Evolutionary conservation across 495 filamentous ascomycete species (phyloP).

Genomic region (Lasiosphaeria hispida): DNA sequence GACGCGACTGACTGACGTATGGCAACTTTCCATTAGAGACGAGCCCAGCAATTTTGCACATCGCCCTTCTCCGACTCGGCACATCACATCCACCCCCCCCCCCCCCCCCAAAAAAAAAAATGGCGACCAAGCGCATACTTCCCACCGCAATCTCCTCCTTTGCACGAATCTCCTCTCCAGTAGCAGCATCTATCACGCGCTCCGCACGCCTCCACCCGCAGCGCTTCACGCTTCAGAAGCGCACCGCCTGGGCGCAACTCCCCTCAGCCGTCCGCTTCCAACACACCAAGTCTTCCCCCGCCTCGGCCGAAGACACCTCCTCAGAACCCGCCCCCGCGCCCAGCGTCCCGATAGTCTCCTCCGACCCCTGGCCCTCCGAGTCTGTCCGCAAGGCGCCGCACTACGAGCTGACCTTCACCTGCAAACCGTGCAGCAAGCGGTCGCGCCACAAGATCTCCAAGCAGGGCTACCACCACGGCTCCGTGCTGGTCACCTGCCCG

Average conservation of each 20-base stretch:
- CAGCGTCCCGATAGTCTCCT: constrained; percentile 8
- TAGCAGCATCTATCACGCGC: neutral
- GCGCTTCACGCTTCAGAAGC: neutral
- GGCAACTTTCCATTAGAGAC: neutral
- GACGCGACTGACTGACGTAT: neutral
- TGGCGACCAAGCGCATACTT: neutral
- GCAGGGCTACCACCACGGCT: constrained; percentile 88
- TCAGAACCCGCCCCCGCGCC: constrained; percentile 1
- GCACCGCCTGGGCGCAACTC: neutral
- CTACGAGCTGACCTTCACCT: constrained; percentile 89
- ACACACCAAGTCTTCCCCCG: constrained; percentile 32
- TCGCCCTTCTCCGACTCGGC: neutral
- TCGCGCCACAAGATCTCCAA: constrained; percentile 79
- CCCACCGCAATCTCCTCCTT: neutral
- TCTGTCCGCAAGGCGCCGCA: constrained; percentile 39
- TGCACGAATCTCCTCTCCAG: neutral
- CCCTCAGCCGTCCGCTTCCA: constrained; percentile 24
- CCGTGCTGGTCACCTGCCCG: constrained; percentile 83
- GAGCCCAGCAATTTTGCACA: neutral
- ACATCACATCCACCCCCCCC: neutral
- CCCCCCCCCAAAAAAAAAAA: neutral
- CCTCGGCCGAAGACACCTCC: constrained; percentile 7
- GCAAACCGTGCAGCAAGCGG: constrained; percentile 74
- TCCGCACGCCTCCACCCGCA: neutral
- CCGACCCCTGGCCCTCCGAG: constrained; percentile 2